A percentile compares a stretch with the other conserved stretches of the same genome.
Evolutionary conservation across 2,329 filamentous ascomycete species (phyloP).

Genomic region (Lecanicillium sp.): DNA sequence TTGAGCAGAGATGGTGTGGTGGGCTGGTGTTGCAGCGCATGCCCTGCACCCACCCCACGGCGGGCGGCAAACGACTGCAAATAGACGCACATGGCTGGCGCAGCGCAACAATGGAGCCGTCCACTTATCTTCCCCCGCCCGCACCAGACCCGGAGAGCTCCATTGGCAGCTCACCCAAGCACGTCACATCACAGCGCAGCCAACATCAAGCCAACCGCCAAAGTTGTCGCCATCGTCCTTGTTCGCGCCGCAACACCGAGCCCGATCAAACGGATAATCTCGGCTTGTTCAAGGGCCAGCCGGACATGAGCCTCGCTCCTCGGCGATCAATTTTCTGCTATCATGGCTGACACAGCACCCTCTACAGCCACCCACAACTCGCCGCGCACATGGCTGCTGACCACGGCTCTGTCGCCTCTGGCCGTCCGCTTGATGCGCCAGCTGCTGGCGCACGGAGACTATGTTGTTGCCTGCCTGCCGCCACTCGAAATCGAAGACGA

Average conservation of each 20-base stretch:
- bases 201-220: too few relatives aligned
- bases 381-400: conserved; percentile 89
- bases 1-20: too few relatives aligned
- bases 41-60: too few relatives aligned
- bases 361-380: conserved; percentile 55
- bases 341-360: conserved; percentile 22
- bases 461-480: conserved; percentile 75
- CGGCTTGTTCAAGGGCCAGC: too few relatives aligned
- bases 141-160: conserved; percentile 37
- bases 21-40: too few relatives aligned
- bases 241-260: too few relatives aligned
- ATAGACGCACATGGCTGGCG: too few relatives aligned
- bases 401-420: conserved; percentile 76
- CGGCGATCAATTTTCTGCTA: conserved; percentile 3
- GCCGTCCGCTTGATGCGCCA: conserved; percentile 74
- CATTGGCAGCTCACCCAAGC: conserved; percentile 31
- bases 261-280: too few relatives aligned
- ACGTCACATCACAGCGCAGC: not conserved
- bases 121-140: too few relatives aligned
- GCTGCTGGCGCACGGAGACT: conserved; percentile 85
- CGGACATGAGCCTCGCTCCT: conserved; percentile 3
- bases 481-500: conserved; percentile 72
- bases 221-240: too few relatives aligned
- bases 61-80: too few relatives aligned
- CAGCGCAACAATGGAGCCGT: too few relatives aligned